Evolutionary conservation across 495 filamentous ascomycete genomes (phyloP), one percentile per base, ranked within the genome.

Genomic region (Apodospora peruviana): DNA sequence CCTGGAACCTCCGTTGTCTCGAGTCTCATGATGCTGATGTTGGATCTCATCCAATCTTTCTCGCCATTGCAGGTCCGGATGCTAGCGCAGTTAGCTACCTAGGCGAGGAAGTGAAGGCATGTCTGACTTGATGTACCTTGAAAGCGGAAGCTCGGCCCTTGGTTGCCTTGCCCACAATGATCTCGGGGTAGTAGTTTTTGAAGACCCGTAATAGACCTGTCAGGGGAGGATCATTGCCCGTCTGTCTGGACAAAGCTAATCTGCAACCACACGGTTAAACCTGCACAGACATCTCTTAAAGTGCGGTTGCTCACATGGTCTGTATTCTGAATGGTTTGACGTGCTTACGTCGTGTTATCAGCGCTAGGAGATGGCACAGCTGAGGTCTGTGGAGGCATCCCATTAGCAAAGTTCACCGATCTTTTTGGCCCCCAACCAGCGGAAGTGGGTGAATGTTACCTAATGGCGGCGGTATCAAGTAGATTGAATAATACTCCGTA

Each of bases 171-270:
- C 83, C 85, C n/a, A 91, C 69, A 49, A 94, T 85, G 41, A 94
- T 84, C 65, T 94, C 88, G 5, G 90, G 89, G 58, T 89, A 93
- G 59, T 91, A 93, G 60, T 90, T 88, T 57, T 93, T 93, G 69
- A 85, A 95, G 7, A 90, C 76, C 47, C 81, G 79, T 21, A 95
- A 73, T n/a, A 96, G 73, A n/a, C 84, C 84, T 21, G 84, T 72
- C 34, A 95, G 67, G 39, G 82, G 80, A 40, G 84, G 87, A 47
- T 95, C 90, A 50, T 84, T 83, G 35, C 81, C 82, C 18, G 79
- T 73, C 43, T 77, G 74, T 34, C 77, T 66, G n/a, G 76, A 78
- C 20, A 87, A 64, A 40, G 72, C 73, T 46, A 87, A 71, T 44
- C 83, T 86, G 45, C 21, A 48, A 14, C 27, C 20, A 16, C 24